Evolutionary conservation across 2,329 filamentous ascomycete genomes (phyloP).

Genomic region (Fusarium nelsonii): DNA sequence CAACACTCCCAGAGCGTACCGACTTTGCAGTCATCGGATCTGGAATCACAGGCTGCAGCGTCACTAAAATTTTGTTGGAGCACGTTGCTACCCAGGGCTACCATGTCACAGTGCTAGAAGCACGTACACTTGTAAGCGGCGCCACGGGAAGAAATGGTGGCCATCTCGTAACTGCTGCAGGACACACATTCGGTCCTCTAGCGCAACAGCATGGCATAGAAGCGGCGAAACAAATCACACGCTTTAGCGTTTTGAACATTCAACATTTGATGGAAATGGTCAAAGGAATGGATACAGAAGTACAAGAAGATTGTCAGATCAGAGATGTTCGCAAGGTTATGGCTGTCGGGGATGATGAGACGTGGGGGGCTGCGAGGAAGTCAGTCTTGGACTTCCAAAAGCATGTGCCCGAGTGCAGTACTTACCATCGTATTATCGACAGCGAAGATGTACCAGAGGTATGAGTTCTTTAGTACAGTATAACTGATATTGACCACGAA

Average conservation of each 20-base stretch:
- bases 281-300: neutral
- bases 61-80: constrained; percentile 45
- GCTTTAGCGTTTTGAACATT: constrained; percentile 16
- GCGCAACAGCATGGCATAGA: constrained; percentile 7
- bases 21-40: constrained; percentile 50
- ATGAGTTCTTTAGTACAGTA: neutral
- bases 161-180: constrained; percentile 38
- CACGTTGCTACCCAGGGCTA: constrained; percentile 1
- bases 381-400: constrained; percentile 9
- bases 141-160: constrained; percentile 52
- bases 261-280: constrained; percentile 8
- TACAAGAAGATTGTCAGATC: constrained; percentile 9
- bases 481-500: too few relatives aligned
- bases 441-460: neutral
- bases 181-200: constrained; percentile 49
- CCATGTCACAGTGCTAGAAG: constrained; percentile 46
- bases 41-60: constrained; percentile 50
- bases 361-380: neutral
- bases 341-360: constrained; percentile 13
- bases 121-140: constrained; percentile 47
- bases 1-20: constrained; percentile 28
- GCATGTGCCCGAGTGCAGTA: neutral
- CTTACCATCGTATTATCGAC: constrained; percentile 7
- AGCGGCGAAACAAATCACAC: constrained; percentile 33
- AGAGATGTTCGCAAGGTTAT: constrained; percentile 12